phyloP scores from a whole-genome alignment of 208 protist genomes.

The Acanthamoeba lenticulata region DNA sequence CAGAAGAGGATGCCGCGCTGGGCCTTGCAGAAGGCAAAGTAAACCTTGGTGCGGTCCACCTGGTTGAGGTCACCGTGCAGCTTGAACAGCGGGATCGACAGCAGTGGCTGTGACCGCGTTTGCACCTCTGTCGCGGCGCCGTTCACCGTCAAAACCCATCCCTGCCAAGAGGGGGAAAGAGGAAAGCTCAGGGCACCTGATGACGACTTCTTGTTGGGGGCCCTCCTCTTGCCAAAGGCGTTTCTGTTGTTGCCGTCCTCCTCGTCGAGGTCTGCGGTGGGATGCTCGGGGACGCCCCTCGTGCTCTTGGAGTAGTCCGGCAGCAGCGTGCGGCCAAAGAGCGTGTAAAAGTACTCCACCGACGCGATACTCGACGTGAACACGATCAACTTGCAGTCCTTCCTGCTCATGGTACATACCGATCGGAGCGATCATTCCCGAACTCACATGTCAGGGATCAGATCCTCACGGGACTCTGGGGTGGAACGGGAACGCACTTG shows the following conservation, averaged over 20 bases:
- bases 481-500: not conserved
- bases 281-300: not conserved
- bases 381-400: slow-evolving; percentile 84
- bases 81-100: slow-evolving; percentile 89
- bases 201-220: no score
- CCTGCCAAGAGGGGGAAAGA: not conserved
- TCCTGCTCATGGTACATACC: not conserved
- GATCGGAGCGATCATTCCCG: not conserved
- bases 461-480: not conserved
- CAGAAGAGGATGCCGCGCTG: slow-evolving; percentile 94
- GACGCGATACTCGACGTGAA: slow-evolving; percentile 89
- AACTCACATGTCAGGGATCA: not conserved
- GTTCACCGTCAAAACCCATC: no score
- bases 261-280: not conserved
- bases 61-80: slow-evolving; percentile 97
- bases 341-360: slow-evolving; percentile 89
- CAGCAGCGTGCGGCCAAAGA: slow-evolving; percentile 72
- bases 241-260: not conserved
- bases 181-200: not conserved
- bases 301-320: not conserved
- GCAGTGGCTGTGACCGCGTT: slow-evolving; percentile 19
- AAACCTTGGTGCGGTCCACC: slow-evolving; percentile 92
- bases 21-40: slow-evolving; percentile 91
- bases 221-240: not conserved
- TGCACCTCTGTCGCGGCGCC: not conserved